Conservation (phyloP, 805 yeast genomes). For the Cyberlindnera petersonii region DNA sequence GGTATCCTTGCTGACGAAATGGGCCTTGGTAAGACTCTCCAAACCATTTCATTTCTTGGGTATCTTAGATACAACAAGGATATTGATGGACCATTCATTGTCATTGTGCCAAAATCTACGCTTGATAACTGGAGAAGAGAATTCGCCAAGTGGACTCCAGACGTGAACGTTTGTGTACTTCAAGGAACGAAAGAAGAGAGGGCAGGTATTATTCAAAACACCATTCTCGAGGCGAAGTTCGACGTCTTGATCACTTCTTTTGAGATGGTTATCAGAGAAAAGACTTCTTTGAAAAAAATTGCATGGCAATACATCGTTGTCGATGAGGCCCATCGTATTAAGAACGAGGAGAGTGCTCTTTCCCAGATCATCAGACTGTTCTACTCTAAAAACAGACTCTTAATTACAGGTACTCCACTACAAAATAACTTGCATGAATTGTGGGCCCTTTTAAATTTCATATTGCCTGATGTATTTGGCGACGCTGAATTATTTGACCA, state of each 20-base stretch:
- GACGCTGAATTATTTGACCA: conserved; percentile 87
- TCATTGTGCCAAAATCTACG: conserved; percentile 94
- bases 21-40: conserved; percentile 96
- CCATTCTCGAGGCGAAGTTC: conserved; percentile 68
- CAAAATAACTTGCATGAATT: conserved; percentile 93
- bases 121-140: conserved; percentile 96
- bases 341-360: conserved; percentile 87
- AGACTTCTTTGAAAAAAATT: conserved; percentile 69
- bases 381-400: conserved; percentile 75
- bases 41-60: conserved; percentile 89
- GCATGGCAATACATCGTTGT: conserved; percentile 92
- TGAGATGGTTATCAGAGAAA: conserved; percentile 91
- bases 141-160: conserved; percentile 94
- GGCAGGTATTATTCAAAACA: conserved; percentile 49
- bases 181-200: conserved; percentile 91
- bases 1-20: conserved; percentile 97
- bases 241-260: conserved; percentile 90
- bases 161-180: conserved; percentile 75
- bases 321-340: conserved; percentile 96
- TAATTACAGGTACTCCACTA: conserved; percentile 94
- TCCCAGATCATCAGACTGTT: conserved; percentile 90
- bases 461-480: conserved; percentile 92
- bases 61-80: conserved; percentile 74
- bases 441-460: conserved; percentile 90
- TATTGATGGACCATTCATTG: conserved; percentile 84